Base-by-base conservation (phyloP, 331 rosid genomes). In the Rhamnella rubrinervis region DNA sequence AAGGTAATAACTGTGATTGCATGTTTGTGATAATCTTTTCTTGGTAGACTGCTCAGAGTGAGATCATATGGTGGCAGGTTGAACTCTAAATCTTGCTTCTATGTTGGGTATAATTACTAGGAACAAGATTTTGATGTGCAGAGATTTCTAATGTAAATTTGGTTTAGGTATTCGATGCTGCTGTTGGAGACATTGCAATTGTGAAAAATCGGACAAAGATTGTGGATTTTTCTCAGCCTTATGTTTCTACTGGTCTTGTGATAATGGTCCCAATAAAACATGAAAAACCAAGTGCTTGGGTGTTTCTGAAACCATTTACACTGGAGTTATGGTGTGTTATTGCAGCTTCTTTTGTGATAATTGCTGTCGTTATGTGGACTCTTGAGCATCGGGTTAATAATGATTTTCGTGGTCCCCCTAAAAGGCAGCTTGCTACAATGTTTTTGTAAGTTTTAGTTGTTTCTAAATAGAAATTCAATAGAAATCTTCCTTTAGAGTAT, bases 171-270 rank as follows among this genome's bases (percentile, higher is more conserved):
- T 87, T 72, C 59, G 97, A 93, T 87, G 98, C 97, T 0, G 96
- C 83, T 74, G 91, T 93, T 21, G 98, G 98, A 77, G 98, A 93
- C 81, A 83, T 93, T 73, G 82, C 96, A 61, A 93, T 93, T 65
- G 97, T 89, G 67, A 87, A 88, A 39, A 93, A 93, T 81, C 87
- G 98, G 37, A 91, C 96, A 3, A 78, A 6, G 81, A 75, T 82
- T 55, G 98, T 69, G 40, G 98, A 93, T 74, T 93, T 93, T 85
- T 87, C 97, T 65, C 98, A 91, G 88, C 98, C 98, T 71, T 93
- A 78, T 76, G 81, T 88, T 68, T 71, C 89, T 60, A 83, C 95
- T 20, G 90, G 95, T 68, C 96, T 93, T 72, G 97, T 91, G 63
- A 75, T 93, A 75, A 97, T 93, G 80, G 97, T 91, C 55, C 95